A percentile compares a stretch with the other conserved stretches of the same genome.
Evolutionary conservation across 2,329 filamentous ascomycete genomes (phyloP).

Genomic region (Sordariomycetes sp.): DNA sequence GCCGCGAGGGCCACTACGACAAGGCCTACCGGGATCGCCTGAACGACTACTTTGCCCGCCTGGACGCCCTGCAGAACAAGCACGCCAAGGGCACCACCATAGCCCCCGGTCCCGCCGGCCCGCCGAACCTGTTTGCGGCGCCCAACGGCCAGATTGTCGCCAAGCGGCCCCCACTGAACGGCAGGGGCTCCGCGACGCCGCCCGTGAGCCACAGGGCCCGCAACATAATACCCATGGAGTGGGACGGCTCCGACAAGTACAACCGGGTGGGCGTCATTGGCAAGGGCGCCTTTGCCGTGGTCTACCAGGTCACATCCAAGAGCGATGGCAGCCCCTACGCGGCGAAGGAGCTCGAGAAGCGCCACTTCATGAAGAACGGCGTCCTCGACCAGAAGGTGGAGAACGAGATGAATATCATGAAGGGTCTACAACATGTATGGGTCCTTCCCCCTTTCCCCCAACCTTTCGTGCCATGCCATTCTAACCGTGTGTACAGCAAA

Average conservation of each 20-base stretch:
- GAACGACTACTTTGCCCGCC: constrained; percentile 46
- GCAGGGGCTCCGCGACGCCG: constrained; percentile 1
- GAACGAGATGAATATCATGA: constrained; percentile 97
- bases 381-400: constrained; percentile 84
- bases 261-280: constrained; percentile 75
- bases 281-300: constrained; percentile 88
- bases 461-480: not conserved
- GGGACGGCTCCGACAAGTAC: constrained; percentile 77
- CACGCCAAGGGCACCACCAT: not conserved
- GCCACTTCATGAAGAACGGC: constrained; percentile 86
- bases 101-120: not conserved
- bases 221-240: constrained; percentile 43
- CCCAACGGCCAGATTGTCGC: not conserved
- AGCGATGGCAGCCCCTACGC: constrained; percentile 76
- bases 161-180: not conserved
- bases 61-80: not conserved
- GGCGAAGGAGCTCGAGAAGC: constrained; percentile 91
- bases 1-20: constrained; percentile 55
- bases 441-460: not conserved
- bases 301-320: constrained; percentile 82
- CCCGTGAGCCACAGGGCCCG: constrained; percentile 1
- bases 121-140: constrained; percentile 1
- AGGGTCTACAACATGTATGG: constrained; percentile 68
- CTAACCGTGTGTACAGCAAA: constrained; percentile 38
- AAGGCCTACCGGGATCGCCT: constrained; percentile 60